Conservation (phyloP, 176 grass and related monocot genomes). For the Zoysia pacifica region DNA sequence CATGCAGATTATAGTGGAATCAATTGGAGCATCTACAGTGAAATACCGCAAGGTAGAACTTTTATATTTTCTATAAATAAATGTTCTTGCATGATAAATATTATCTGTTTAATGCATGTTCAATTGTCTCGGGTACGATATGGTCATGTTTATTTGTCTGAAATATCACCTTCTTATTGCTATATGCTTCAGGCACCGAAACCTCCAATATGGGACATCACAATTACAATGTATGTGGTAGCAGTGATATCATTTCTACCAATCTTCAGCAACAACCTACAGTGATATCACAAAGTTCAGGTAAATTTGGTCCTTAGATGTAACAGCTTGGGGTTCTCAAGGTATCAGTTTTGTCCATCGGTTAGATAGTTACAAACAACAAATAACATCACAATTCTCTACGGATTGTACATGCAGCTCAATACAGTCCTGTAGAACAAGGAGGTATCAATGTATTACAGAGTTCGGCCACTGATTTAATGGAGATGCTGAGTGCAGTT, state of each 20-base stretch:
- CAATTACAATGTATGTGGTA: not conserved
- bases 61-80: no score
- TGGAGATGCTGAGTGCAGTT: not conserved
- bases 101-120: no score
- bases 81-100: no score
- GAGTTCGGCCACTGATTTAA: not conserved
- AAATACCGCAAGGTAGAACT: no score
- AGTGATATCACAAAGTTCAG: not conserved
- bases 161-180: no score
- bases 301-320: not conserved
- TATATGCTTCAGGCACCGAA: no score
- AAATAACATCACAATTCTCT: not conserved
- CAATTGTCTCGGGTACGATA: no score
- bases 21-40: no score
- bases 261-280: not conserved
- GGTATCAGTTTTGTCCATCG: not conserved
- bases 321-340: not conserved
- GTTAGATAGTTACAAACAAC: not conserved
- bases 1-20: no score
- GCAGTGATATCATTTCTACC: not conserved
- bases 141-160: no score
- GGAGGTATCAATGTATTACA: not conserved
- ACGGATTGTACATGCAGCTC: not conserved
- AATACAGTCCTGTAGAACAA: not conserved
- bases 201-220: not conserved